A percentile compares a stretch with the other conserved stretches of the same genome.
Evolutionary conservation across 1,284 basidiomycete species (phyloP).

Genomic region (Apiotrichum gracile): DNA sequence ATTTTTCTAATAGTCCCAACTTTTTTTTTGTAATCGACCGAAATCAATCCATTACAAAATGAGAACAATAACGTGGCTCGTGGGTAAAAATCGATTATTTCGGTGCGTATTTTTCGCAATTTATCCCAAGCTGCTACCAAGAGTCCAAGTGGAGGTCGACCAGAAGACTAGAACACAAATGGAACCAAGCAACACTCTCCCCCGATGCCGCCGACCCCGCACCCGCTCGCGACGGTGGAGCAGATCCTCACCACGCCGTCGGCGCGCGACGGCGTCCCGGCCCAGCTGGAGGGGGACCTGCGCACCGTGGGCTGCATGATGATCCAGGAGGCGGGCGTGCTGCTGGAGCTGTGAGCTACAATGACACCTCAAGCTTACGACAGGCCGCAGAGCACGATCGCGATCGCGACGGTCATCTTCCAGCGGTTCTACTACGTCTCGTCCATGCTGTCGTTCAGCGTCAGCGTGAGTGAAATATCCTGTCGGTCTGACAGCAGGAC

Average conservation of each 20-base stretch:
- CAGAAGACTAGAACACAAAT: not conserved
- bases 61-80: no score
- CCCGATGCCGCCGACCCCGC: conserved; percentile 48
- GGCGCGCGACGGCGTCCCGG: conserved; percentile 69
- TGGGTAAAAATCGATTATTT: not conserved
- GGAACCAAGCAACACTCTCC: not conserved
- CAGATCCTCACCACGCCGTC: conserved; percentile 80
- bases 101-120: conserved; percentile 8
- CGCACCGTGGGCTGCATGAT: conserved; percentile 82
- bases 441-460: conserved; percentile 86
- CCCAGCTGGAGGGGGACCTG: conserved; percentile 75
- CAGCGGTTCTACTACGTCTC: conserved; percentile 96
- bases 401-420: conserved; percentile 91
- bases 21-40: no score
- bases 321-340: conserved; percentile 87
- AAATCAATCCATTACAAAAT: no score
- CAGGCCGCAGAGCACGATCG: conserved; percentile 93
- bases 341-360: conserved; percentile 67
- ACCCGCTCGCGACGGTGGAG: conserved; percentile 73
- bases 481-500: conserved; percentile 55
- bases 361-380: not conserved
- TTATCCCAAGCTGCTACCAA: not conserved
- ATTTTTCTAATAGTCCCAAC: not conserved
- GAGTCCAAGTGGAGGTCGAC: not conserved
- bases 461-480: conserved; percentile 58